Evolutionary conservation across 495 filamentous ascomycete species (phyloP), one percentile per base, ranked within the genome.

Genomic region (Lentithecium fluviatile): DNA sequence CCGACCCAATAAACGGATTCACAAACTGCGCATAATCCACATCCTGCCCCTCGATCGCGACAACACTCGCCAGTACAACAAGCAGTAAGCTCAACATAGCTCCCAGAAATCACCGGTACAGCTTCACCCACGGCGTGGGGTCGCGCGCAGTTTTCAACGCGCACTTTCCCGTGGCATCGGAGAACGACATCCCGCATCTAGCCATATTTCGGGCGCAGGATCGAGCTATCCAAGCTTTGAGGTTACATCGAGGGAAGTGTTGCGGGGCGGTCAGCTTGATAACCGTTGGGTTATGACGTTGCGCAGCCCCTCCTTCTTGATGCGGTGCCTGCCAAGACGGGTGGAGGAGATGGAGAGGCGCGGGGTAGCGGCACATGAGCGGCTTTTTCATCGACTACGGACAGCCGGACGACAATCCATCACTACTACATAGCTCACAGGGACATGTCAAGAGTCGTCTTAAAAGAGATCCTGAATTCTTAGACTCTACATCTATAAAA

Each of bases 1-100:
- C 69, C n/a, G 65, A 68, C 1, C 71, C 71, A 15, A 73, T 64
- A 61, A 73, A 72, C 5, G 68, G 69, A 54, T 73, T 73, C 43
- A 75, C 73, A 53, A 71, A 75, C 55, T 70, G 65, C 4, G 67
- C 24, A 47, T 69, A 72, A 52, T 72, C 71, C 34, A 57, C 58
- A 24, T 64, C 21, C 32, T 52, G 49, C 11, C 10, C 24, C 2
- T 6, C 6, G 7, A 23, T 8, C 32, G 15, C 19, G 29, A 52
- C 19, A 5, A 17, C 49, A 52, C 2, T 29, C 6, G 49, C 49
- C 24, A 32, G 45, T 25, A 6, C n/a, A 20, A 25, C 40, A 15
- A 43, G 4, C 13, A 5, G 19, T 20, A 43, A n/a, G 40, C 19
- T 20, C 15, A 43, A 43, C 13, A 43, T 32, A 32, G 29, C 29